Base-by-base conservation (phyloP, 2,329 filamentous ascomycete genomes). In the Pleoardoris graminearum region DNA sequence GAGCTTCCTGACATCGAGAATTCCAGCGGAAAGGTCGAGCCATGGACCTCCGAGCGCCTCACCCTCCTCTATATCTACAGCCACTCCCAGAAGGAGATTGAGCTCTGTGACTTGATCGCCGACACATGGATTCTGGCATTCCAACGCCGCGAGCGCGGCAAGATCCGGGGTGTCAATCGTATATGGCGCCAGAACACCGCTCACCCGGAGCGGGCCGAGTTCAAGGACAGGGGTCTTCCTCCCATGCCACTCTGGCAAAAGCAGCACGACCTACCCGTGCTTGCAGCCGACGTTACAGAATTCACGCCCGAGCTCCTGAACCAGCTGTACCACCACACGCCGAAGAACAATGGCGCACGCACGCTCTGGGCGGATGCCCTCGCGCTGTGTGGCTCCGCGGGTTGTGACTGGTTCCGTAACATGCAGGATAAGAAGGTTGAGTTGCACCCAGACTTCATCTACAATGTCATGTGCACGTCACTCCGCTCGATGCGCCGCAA, bases 91-190 rank as follows among this genome's bases (percentile, higher is more conserved):
- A 11, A 47, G 0, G 23, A 54, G 3, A 64, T 53, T 51, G 30
- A 68, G 32, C 32, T 60, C 19, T 71, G 68, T 53, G 68, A 72
- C 45, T 53, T 72, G 12, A 47, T 72, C 23, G 56, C 58, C 30
- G 69, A 72, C 37, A 68, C 63, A 4, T 72, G 68, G 68, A 72
- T 72, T 50, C 68, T 65, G 14, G 66, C 63, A 0, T 66, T 70
- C 50, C 69, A 69, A 23, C 22, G 39, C 22, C 4, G 39, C 50
- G 4, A 59, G 65, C 33, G 33, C 33, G 33, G 16, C 7, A 16
- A 36, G 7, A 12, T 17, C 7, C 4, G 16, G 8, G 10, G 5
- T 3, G 33, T 16, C 2, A 16, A 17, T 2, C 33, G 8, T 3
- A 42, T 65, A 39, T 69, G 67, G 67, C 55, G 58, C 3, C 27